Conservation (phyloP, 495 filamentous ascomycete genomes). For the Aspergillus funiculosus region DNA sequence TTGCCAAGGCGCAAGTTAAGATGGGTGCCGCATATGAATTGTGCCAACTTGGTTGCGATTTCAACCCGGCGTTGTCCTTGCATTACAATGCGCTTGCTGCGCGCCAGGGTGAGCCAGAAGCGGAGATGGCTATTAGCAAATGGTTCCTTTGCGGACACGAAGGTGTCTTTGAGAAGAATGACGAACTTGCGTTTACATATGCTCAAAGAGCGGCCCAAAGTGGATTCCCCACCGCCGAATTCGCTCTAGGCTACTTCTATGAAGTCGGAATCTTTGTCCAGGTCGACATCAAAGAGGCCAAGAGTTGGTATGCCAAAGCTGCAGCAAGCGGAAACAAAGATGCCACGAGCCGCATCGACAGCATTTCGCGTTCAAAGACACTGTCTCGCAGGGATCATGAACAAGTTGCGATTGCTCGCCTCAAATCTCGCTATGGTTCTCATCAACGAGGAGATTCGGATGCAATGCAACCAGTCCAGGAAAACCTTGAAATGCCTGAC, state of each 20-base stretch:
- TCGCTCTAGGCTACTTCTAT: constrained; percentile 95
- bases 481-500: constrained; percentile 69
- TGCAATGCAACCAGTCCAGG: constrained; percentile 44
- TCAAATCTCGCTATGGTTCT: constrained; percentile 90
- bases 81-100: constrained; percentile 95
- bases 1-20: constrained; percentile 94
- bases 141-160: constrained; percentile 98
- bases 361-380: constrained; percentile 77
- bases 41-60: constrained; percentile 88
- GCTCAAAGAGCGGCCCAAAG: constrained; percentile 76
- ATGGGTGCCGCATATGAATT: constrained; percentile 96
- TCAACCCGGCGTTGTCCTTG: constrained; percentile 83
- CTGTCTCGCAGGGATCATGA: constrained; percentile 90
- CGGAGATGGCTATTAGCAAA: constrained; percentile 94
- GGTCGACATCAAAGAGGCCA: constrained; percentile 74
- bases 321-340: constrained; percentile 90
- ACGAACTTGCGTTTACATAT: constrained; percentile 85
- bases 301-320: constrained; percentile 86
- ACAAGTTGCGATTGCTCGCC: constrained; percentile 78
- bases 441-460: constrained; percentile 55
- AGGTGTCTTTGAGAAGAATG: constrained; percentile 86
- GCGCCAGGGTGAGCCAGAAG: constrained; percentile 81
- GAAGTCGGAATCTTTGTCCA: constrained; percentile 89
- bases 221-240: constrained; percentile 85
- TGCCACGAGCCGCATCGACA: constrained; percentile 72